Percentiles rank a stretch among this genome's conserved stretches.
phyloP scores from a whole-genome alignment of 1,284 basidiomycete species.

The Anthracocystis panici-leucophaei region DNA sequence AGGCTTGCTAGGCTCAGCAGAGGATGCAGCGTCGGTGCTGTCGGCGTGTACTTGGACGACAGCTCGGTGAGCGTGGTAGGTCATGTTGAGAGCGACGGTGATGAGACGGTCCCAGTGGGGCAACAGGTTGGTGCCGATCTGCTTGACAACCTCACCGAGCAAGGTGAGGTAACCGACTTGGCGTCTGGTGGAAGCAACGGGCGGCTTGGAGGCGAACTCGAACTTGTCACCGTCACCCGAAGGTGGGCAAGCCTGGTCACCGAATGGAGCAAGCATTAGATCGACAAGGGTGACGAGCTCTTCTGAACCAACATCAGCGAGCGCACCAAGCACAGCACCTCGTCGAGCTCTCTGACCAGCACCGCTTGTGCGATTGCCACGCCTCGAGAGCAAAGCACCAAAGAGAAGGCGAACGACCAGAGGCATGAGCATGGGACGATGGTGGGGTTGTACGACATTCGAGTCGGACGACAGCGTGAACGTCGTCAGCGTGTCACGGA shows the following conservation, averaged over 20 bases:
- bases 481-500: constrained; percentile 86
- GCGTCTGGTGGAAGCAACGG: constrained; percentile 45
- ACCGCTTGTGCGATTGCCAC: constrained; percentile 76
- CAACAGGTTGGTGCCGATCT: constrained; percentile 54
- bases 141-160: constrained; percentile 65
- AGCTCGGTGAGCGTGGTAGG: constrained; percentile 51
- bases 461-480: constrained; percentile 71
- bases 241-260: constrained; percentile 55
- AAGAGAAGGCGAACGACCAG: constrained; percentile 84
- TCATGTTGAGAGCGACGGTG: constrained; percentile 55
- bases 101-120: constrained; percentile 60
- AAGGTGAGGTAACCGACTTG: constrained; percentile 70
- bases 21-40: constrained; percentile 11
- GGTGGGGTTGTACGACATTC: constrained; percentile 75
- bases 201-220: constrained; percentile 44
- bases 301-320: constrained; percentile 79
- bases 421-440: constrained; percentile 80
- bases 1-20: constrained; percentile 9
- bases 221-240: constrained; percentile 28
- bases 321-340: constrained; percentile 80
- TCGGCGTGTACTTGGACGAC: constrained; percentile 33
- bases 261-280: constrained; percentile 88
- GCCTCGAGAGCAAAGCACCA: constrained; percentile 87
- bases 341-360: constrained; percentile 75
- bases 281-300: constrained; percentile 85